Conservation (phyloP, 257 asterid genomes). For the Penstemon eatonii region DNA sequence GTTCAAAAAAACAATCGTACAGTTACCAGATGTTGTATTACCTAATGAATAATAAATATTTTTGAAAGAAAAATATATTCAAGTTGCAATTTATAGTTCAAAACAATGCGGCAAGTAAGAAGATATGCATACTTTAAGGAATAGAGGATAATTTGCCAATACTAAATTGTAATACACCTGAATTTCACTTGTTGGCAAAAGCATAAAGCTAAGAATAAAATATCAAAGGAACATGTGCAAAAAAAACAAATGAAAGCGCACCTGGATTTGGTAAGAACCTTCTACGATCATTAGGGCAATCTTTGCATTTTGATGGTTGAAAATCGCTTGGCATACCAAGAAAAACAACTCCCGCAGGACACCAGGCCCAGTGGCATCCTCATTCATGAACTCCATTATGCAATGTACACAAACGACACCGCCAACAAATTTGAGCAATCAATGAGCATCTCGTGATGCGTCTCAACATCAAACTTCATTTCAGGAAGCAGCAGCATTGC, state of each 20-base stretch:
- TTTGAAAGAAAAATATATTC: not conserved
- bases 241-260: constrained; percentile 26
- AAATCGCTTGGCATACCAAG: constrained; percentile 86
- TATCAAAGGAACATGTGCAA: not conserved
- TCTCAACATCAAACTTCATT: constrained; percentile 80
- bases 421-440: constrained; percentile 80
- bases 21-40: constrained; percentile 1
- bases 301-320: constrained; percentile 87
- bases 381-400: constrained; percentile 92
- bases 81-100: no score
- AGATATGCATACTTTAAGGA: constrained; percentile 6
- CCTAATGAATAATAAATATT: not conserved
- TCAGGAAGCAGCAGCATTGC: constrained; percentile 84
- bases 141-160: not conserved
- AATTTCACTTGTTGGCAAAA: not conserved
- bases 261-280: constrained; percentile 99
- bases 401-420: constrained; percentile 80
- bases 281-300: constrained; percentile 92
- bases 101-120: not conserved
- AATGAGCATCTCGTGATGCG: constrained; percentile 90
- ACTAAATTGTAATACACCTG: constrained; percentile 5
- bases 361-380: constrained; percentile 99
- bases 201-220: constrained; percentile 19
- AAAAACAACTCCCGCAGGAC: constrained; percentile 96
- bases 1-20: constrained; percentile 1